phyloP scores from a whole-genome alignment of 2,329 filamentous ascomycete genomes.

The Neurospora crassa region DNA sequence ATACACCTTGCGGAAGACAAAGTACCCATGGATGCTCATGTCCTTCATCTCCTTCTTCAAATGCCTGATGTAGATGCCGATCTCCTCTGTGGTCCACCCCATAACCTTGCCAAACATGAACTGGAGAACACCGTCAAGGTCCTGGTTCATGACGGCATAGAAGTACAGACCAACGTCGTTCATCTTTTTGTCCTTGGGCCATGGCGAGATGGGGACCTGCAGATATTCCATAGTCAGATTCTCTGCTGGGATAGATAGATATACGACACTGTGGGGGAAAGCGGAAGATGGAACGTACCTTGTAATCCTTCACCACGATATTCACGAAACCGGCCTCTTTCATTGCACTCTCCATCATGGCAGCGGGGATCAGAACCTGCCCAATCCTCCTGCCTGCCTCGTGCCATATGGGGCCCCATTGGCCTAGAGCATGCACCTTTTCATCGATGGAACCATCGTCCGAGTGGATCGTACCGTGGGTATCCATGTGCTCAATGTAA shows the following conservation, averaged over 20 bases:
- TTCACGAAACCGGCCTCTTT: conserved; percentile 20
- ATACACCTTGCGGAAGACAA: conserved; percentile 7
- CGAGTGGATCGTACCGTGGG: conserved; percentile 18
- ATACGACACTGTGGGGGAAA: too few relatives aligned
- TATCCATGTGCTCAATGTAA: conserved; percentile 15
- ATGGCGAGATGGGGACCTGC: conserved; percentile 22
- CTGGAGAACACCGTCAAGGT: conserved; percentile 11
- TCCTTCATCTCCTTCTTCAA: conserved; percentile 10
- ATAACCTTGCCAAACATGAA: conserved; percentile 10
- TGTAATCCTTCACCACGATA: not conserved
- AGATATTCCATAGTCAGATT: conserved; percentile 1
- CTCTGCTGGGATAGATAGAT: not conserved
- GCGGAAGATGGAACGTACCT: not conserved
- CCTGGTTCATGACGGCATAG: conserved; percentile 4
- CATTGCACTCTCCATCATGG: conserved; percentile 27
- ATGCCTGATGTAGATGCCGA: conserved; percentile 8
- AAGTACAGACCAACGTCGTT: conserved; percentile 18
- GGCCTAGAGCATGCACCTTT: conserved; percentile 23
- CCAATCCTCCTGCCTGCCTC: conserved; percentile 10
- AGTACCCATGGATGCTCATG: conserved; percentile 9
- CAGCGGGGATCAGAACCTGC: conserved; percentile 16
- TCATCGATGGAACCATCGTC: conserved; percentile 39
- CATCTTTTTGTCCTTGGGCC: conserved; percentile 24
- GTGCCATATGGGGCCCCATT: conserved; percentile 26
- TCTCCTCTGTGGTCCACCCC: conserved; percentile 12